These are phyloP conservation scores for Hyaloperonospora brassicae DNA, from an alignment of 352 stramenopile genomes.

Conservation along the genomic window DNA sequence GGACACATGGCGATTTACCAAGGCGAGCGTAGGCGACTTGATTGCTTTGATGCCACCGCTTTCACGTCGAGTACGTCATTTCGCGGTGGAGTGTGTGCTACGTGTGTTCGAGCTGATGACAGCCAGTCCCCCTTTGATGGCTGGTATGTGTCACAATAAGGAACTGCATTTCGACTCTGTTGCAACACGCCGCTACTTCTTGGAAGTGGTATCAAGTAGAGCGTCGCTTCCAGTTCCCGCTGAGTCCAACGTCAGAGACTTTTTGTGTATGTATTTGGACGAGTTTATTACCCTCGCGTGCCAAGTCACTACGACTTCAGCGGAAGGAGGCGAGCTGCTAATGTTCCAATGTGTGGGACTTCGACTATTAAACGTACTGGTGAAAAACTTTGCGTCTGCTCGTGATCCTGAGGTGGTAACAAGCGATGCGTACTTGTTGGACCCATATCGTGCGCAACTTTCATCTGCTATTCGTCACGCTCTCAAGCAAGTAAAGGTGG, in stretches of 20 bases:
- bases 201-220: conserved; percentile 28
- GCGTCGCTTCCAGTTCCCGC: conserved; percentile 8
- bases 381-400: conserved; percentile 46
- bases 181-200: conserved; percentile 37
- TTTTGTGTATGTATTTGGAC: conserved; percentile 82
- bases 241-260: conserved; percentile 36
- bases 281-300: conserved; percentile 82
- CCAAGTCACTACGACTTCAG: conserved; percentile 61
- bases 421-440: conserved; percentile 51
- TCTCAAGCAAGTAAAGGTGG: conserved; percentile 48
- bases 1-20: conserved; percentile 67
- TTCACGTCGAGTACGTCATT: conserved; percentile 66
- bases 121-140: conserved; percentile 14
- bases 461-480: conserved; percentile 71
- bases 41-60: conserved; percentile 55
- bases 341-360: conserved; percentile 73
- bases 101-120: conserved; percentile 61
- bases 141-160: conserved; percentile 13
- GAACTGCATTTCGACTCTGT: conserved; percentile 67
- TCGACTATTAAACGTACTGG: conserved; percentile 54
- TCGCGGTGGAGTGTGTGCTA: conserved; percentile 72
- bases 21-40: conserved; percentile 49
- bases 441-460: conserved; percentile 80
- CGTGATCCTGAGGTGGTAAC: conserved; percentile 61
- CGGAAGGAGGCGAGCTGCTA: conserved; percentile 61